Conservation (phyloP, 495 filamentous ascomycete species). For the Penicillium samsonianum region DNA sequence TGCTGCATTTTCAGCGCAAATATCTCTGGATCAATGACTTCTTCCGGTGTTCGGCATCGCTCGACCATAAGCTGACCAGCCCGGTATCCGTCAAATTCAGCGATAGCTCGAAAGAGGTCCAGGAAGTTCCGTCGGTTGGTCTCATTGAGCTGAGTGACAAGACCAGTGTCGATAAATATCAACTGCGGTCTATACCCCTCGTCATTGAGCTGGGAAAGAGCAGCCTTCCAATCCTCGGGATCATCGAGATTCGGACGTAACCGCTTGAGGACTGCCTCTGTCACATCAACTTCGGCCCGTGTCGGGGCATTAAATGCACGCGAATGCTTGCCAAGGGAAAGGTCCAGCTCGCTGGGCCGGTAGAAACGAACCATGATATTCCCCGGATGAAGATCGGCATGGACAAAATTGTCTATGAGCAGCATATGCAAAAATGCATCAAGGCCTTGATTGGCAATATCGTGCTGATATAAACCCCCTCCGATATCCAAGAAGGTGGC, state of each 20-base stretch:
- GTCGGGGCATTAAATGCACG: constrained; percentile 56
- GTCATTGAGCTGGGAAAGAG: constrained; percentile 74
- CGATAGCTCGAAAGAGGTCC: constrained; percentile 92
- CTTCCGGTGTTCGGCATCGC: constrained; percentile 85
- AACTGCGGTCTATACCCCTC: constrained; percentile 94
- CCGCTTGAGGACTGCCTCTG: constrained; percentile 77
- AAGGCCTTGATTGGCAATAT: constrained; percentile 93
- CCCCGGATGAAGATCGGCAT: constrained; percentile 96
- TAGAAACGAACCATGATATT: constrained; percentile 99
- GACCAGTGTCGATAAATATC: constrained; percentile 96
- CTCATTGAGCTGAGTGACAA: constrained; percentile 90
- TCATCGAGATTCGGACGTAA: constrained; percentile 70
- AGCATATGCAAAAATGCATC: constrained; percentile 99
- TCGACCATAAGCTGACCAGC: constrained; percentile 96
- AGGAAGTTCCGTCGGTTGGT: constrained; percentile 89
- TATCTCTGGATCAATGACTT: constrained; percentile 81
- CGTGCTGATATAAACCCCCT: constrained; percentile 87
- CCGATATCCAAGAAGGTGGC: constrained; percentile 87
- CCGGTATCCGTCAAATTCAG: constrained; percentile 95
- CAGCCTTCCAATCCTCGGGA: constrained; percentile 66
- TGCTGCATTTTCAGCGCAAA: constrained; percentile 98
- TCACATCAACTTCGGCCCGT: constrained; percentile 66
- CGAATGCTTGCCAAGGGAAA: constrained; percentile 56
- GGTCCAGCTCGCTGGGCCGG: constrained; percentile 68
- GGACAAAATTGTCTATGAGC: constrained; percentile 95